Evolutionary conservation across 202 grass and related monocot genomes (phyloP), one percentile per base, ranked within the genome.

Genomic region (Eragrostis tef): DNA sequence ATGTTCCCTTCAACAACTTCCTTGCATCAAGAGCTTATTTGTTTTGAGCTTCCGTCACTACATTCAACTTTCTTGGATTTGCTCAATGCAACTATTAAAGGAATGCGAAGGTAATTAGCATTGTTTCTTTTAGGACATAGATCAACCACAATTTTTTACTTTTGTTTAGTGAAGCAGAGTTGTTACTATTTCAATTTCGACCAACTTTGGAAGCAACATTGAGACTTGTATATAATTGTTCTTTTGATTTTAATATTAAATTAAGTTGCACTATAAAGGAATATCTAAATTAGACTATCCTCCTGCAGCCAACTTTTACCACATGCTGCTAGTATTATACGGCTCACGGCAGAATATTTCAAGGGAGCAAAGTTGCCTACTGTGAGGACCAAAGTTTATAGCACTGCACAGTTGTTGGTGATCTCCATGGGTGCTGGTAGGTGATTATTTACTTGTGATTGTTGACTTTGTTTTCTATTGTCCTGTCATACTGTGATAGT

Each of bases 21-120:
- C 50, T 90, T 98, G 85, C 89, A 98, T 73, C 95, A 98, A 91
- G 90, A 98, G 83, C 90, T 98, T 88, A 82, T 98, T 53, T 93
- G 88, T 85, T 89, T 74, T 79, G 92, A 94, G 76, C 90, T 98
- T 86, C 92, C 92, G 16, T 67, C 84, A 69, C 72, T 98, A 45
- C 95, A 93, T 90, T 81, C 87, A 31, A 62, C 81, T 49, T 79
- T 87, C 77, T 86, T 98, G 79, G 88, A 95, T 91, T 91, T 98
- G 80, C 88, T 98, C 49, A 86, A 82, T 85, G 84, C 92, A 65
- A 84, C 81, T 71, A 91, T 93, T 73, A 98, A 95, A 89, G 95
- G 87, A 88, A 68, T 90, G 61, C 71, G 86, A 60, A 98, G 95
- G 95, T 98, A 88, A 79, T 65, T 61, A n/a, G 34, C 26, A 53